A percentile compares a stretch with the other conserved stretches of the same genome.
Evolutionary conservation across 352 stramenopile species (phyloP).

Genomic region (Phytophthora megakarya): DNA sequence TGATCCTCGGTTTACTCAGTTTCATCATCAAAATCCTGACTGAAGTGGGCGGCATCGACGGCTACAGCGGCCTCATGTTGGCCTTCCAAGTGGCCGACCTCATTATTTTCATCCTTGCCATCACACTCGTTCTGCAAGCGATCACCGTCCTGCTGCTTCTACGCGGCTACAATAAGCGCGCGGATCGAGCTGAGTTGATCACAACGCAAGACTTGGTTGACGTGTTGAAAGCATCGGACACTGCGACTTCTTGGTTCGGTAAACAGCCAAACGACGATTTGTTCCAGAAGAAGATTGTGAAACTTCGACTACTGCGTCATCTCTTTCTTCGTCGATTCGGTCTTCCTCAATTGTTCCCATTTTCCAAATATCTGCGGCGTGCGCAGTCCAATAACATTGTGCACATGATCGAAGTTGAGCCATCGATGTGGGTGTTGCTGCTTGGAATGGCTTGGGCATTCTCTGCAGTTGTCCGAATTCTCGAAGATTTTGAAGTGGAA

Average conservation of each 20-base stretch:
- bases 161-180: slow-evolving; percentile 38
- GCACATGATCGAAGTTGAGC: slow-evolving; percentile 75
- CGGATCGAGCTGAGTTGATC: slow-evolving; percentile 50
- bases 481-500: slow-evolving; percentile 23
- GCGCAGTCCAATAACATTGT: slow-evolving; percentile 73
- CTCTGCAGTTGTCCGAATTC: slow-evolving; percentile 21
- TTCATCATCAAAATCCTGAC: slow-evolving; percentile 55
- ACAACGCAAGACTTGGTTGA: slow-evolving; percentile 45
- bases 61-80: slow-evolving; percentile 36
- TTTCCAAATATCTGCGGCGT: slow-evolving; percentile 72
- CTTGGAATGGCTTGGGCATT: slow-evolving; percentile 50
- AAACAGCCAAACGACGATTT: not conserved
- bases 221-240: not conserved
- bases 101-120: slow-evolving; percentile 56
- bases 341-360: slow-evolving; percentile 58
- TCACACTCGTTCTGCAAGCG: slow-evolving; percentile 54
- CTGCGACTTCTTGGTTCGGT: not conserved
- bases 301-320: slow-evolving; percentile 45
- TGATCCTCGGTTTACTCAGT: slow-evolving; percentile 60
- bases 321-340: slow-evolving; percentile 47
- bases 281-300: slow-evolving; percentile 25
- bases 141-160: slow-evolving; percentile 44
- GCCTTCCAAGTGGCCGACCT: slow-evolving; percentile 59
- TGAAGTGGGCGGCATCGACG: slow-evolving; percentile 37
- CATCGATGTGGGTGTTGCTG: slow-evolving; percentile 64